Base-by-base conservation (phyloP, 1,284 basidiomycete species). In the Fomitopsis schrenkii region DNA sequence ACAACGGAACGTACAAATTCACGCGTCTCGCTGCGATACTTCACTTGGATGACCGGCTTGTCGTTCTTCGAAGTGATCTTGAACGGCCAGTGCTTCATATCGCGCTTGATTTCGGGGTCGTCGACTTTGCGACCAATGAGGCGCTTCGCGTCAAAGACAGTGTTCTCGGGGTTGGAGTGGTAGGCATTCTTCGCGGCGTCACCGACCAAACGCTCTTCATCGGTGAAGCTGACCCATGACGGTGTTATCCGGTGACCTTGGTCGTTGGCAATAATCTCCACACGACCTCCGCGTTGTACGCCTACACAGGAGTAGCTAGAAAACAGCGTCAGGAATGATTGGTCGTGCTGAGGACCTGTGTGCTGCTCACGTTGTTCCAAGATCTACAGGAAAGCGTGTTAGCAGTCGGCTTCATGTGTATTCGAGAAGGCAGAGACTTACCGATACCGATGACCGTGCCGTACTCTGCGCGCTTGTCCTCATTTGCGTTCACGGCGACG, bases 181-280 rank as follows among this genome's bases (percentile, higher is more conserved):
- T 82, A 90, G 0, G 88, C 89, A 68, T 93, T 93, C 76, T 91
- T 93, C 45, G 91, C 90, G 57, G 82, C 79, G 74, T 93, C 90
- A 69, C 90, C 90, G 64, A 93, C 85, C 73, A 98, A 84, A 76
- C 96, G 90, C 77, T 99, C 97, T 1, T 95, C 93, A 9, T 95
- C 90, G 55, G 88, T 86, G 80, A 97, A 97, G 66, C 84, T 82
- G 67, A 97, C 95, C 92, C 92, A 95, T 72, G 94, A 97, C 45
- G 95, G 95, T 33, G 95, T 97, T 77, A 97, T 97, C 78, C 95
- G 93, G 80, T 97, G 93, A 76, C 95, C 95, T 76, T 97, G 95
- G 81, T 97, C 95, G 79, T 97, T 97, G 75, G 95, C 93, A 72
- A 97, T 95, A 70, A 97, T 97, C 79, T 98, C 95, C 45, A 97